phyloP scores from a whole-genome alignment of 2,329 filamentous ascomycete genomes.

The Fusarium duplospermum region DNA sequence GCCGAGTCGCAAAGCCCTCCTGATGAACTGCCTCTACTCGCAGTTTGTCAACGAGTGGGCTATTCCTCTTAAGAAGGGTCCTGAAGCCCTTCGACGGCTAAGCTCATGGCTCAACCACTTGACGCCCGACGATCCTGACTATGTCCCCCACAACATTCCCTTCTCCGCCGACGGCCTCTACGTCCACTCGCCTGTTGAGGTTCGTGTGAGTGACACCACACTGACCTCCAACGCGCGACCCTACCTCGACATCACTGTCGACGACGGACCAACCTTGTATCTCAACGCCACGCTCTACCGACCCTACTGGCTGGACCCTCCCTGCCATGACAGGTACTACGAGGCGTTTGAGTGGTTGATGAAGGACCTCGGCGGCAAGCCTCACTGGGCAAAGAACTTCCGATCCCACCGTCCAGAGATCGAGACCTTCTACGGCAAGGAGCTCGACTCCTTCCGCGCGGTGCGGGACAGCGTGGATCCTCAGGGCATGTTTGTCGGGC shows the following conservation, averaged over 20 bases:
- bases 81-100: constrained; percentile 85
- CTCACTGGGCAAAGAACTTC: constrained; percentile 97
- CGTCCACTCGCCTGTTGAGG: constrained; percentile 91
- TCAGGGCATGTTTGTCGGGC: constrained; percentile 87
- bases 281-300: constrained; percentile 92
- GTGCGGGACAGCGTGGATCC: constrained; percentile 79
- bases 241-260: constrained; percentile 76
- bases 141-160: constrained; percentile 77
- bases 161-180: constrained; percentile 83
- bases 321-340: constrained; percentile 82
- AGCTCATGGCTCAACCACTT: constrained; percentile 84
- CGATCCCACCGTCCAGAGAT: constrained; percentile 70
- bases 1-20: constrained; percentile 80
- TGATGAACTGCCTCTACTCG: constrained; percentile 98
- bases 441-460: constrained; percentile 73
- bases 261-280: constrained; percentile 80
- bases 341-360: constrained; percentile 92
- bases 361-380: constrained; percentile 82
- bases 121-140: constrained; percentile 70
- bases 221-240: constrained; percentile 52
- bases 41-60: constrained; percentile 99
- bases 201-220: constrained; percentile 82
- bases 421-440: constrained; percentile 74
- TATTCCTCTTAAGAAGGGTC: constrained; percentile 84
- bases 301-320: constrained; percentile 82